Percentiles rank a stretch among this genome's conserved stretches.
Conservation (phyloP, 495 filamentous ascomycete species). For the Penicillium subrubescens region DNA sequence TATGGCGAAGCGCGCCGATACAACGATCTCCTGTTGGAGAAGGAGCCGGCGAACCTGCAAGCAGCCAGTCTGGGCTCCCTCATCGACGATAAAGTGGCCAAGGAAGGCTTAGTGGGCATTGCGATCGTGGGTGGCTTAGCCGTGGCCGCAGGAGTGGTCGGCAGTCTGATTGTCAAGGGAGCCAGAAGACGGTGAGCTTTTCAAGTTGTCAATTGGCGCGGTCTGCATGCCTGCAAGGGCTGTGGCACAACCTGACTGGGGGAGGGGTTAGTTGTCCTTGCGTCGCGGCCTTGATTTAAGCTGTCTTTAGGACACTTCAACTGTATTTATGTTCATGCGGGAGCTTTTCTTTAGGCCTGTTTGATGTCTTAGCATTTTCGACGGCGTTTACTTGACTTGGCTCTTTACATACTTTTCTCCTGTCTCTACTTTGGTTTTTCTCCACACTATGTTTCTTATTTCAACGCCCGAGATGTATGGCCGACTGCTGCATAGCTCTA, state of each 20-base stretch:
- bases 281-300: background rate
- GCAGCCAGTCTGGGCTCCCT: conserved; percentile 78
- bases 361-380: conserved; percentile 14
- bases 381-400: conserved; percentile 13
- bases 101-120: conserved; percentile 90
- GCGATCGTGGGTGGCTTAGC: conserved; percentile 96
- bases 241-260: conserved; percentile 16
- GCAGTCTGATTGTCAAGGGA: conserved; percentile 78
- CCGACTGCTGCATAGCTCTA: background rate
- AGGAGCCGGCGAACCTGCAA: conserved; percentile 88
- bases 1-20: conserved; percentile 92
- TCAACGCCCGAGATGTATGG: background rate
- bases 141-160: conserved; percentile 89
- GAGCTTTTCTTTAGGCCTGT: conserved; percentile 8
- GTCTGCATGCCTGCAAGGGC: conserved; percentile 31
- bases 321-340: conserved; percentile 16
- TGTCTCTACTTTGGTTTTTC: background rate
- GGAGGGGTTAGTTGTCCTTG: conserved; percentile 7
- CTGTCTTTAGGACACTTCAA: background rate
- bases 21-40: conserved; percentile 87
- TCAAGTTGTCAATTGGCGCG: conserved; percentile 6
- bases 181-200: conserved; percentile 54
- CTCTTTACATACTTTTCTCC: background rate
- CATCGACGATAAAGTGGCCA: conserved; percentile 95
- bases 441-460: background rate